Evolutionary conservation across 345 rosid genomes (phyloP).

Genomic region (Brassica napus): DNA sequence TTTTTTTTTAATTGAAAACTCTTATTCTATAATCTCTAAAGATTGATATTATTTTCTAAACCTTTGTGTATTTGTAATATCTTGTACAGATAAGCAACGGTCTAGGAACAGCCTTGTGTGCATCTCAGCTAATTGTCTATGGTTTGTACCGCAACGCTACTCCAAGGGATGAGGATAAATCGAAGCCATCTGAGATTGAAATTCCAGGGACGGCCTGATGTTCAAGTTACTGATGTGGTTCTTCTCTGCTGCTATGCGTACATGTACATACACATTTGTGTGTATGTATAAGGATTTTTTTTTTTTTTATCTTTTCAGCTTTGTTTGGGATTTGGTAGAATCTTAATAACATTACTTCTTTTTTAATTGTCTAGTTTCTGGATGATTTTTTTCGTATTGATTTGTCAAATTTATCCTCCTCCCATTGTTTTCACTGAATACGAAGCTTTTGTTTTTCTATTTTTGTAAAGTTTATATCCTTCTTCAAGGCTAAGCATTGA

Average conservation of each 20-base stretch:
- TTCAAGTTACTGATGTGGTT: background rate
- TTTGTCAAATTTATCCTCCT: background rate
- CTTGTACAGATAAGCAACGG: constrained; percentile 61
- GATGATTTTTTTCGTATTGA: background rate
- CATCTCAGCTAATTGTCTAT: constrained; percentile 47
- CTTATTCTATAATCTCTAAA: background rate
- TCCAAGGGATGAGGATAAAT: constrained; percentile 16
- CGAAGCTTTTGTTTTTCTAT: background rate
- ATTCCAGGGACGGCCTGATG: constrained; percentile 26
- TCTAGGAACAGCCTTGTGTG: constrained; percentile 47
- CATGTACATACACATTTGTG: constrained; percentile 21
- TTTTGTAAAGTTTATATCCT: background rate
- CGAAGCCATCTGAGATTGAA: constrained; percentile 48
- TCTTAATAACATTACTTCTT: constrained; percentile 6
- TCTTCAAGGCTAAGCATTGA: background rate
- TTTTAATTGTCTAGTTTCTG: background rate
- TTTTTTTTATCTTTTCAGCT: background rate
- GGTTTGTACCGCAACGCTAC: constrained; percentile 40
- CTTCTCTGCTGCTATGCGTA: background rate
- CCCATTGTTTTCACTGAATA: background rate
- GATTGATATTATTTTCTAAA: background rate
- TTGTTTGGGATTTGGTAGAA: background rate
- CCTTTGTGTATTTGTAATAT: too few species aligned
- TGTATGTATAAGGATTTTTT: constrained; percentile 15
- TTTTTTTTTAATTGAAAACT: background rate